Base-by-base conservation (phyloP, 495 filamentous ascomycete genomes). In the Aspergillus mulundensis region DNA sequence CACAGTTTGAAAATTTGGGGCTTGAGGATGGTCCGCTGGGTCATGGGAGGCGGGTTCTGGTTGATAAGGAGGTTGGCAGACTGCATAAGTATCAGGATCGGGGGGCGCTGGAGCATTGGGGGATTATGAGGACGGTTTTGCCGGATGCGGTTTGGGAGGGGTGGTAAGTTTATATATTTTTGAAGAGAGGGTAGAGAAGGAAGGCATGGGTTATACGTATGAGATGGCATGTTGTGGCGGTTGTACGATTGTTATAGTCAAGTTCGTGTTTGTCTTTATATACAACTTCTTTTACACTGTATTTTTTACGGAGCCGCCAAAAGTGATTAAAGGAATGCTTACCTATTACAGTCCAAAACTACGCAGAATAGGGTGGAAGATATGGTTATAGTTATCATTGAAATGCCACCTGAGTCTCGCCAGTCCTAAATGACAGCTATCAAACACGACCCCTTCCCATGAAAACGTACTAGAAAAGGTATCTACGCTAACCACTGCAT, bases 21-120 rank as follows among this genome's bases (percentile, higher is more conserved):
- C 12, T 36, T 3, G 32, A 36, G 32, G 32, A 36, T 15, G 32
- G 32, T 7, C 32, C 32, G 18, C 66, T 70, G 19, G 67, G 59
- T 7, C 32, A 36, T 28, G 68, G 73, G n/a, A 48, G 61, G 41
- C 18, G 25, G 1, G 42, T 69, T 7, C 60, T 77, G 28, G 18
- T 55, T 14, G 61, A 55, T 1, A 69, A 66, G 46, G 65, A 73
- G 56, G 88, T 83, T 21, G 72, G 76, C 12, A 74, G 81, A 59
- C 65, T 96, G 53, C 77, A 78, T 47, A 76, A 79, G 66, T 88
- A 82, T 77, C 90, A 95, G 68, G 79, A 84, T 65, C 72, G 77
- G 49, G 87, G 84, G 56, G 93, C 93, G 4, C 57, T 88, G 30
- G 86, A 86, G 39, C 94, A 98, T 73, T 98, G 94, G 94, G 70